Evolutionary conservation across 2,329 filamentous ascomycete genomes (phyloP), one percentile per base, ranked within the genome.

Genomic region (Fusarium sp.): DNA sequence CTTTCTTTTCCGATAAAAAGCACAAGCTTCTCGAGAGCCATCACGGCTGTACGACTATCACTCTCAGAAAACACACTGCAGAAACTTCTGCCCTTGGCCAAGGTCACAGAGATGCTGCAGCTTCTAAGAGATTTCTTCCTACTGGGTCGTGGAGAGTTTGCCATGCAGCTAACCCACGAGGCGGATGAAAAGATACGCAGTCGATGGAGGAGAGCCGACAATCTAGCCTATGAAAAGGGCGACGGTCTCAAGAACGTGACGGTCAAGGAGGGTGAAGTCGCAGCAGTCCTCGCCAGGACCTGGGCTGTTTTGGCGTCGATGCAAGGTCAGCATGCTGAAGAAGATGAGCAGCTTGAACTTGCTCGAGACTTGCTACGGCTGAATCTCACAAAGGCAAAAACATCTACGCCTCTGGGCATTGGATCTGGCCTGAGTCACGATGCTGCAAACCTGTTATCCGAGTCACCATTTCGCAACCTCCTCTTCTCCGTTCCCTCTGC

Each of bases 91-190:
- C 96, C 96, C 0, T 82, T 93, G 6, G 84, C 87, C 10, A 91
- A 88, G 73, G 93, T 97, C 4, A 82, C 93, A 6, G 90, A 96
- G 69, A 88, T 92, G 54, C 82, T 98, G 13, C 87, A 89, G 27
- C 83, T 97, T 8, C 84, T 97, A 1, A 87, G 94, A 51, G 90
- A 96, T 61, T 97, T 97, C 79, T 93, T 97, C 71, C 85, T 99
- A 2, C 85, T 99, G 0, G 91, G 91, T 1, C 87, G 93, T 33
- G 95, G 95, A 57, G 96, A 98, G 77, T 99, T 99, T 77, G 93
- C 94, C 18, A 89, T 96, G 80, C 90, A 91, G 0, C 81, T 99
- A 25, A 93, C 96, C 1, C 87, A 90, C 34, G 92, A 97, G 80
- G 93, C 95, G 1, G 93, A 97, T 71, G 88, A 91, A 59, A 91